Conservation (phyloP, 371 early-diverging fungal species). For the Chytridium lagenaria region DNA sequence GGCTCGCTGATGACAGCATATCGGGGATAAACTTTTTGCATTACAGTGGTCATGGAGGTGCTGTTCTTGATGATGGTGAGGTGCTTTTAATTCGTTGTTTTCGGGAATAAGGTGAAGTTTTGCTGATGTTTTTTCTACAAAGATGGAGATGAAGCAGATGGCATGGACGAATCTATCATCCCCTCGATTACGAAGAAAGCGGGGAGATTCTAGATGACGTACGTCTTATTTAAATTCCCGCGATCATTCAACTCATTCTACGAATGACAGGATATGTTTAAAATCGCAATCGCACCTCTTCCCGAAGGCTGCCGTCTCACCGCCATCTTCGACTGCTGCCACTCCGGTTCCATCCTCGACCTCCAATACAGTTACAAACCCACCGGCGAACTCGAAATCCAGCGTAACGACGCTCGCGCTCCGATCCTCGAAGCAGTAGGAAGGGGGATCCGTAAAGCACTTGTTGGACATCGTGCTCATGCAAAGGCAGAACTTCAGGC, state of each 20-base stretch:
- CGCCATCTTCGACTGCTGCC: conserved; percentile 61
- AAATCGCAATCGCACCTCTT: conserved; percentile 9
- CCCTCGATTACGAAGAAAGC: conserved; percentile 78
- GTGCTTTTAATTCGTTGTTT: not conserved
- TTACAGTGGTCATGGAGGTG: conserved; percentile 37
- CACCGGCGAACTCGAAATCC: conserved; percentile 20
- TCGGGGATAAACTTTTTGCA: conserved; percentile 41
- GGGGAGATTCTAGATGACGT: conserved; percentile 86
- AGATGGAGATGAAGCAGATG: conserved; percentile 83
- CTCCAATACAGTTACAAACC: conserved; percentile 53
- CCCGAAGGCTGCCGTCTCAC: not conserved
- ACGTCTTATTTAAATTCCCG: conserved; percentile 34
- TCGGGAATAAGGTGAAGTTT: not conserved
- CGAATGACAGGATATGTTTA: conserved; percentile 13
- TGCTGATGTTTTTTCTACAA: not conserved
- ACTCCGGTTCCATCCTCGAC: conserved; percentile 50
- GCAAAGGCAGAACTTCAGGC: conserved; percentile 35
- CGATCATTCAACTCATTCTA: no score
- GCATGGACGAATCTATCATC: conserved; percentile 77
- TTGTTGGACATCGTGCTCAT: not conserved
- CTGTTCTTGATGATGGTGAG: conserved; percentile 1
- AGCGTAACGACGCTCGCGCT: not conserved
- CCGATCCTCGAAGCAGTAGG: conserved; percentile 3
- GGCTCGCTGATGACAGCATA: conserved; percentile 36
- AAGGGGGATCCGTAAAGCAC: not conserved